Conservation (phyloP, 768 basidiomycete species). For the Auricularia cornea region DNA sequence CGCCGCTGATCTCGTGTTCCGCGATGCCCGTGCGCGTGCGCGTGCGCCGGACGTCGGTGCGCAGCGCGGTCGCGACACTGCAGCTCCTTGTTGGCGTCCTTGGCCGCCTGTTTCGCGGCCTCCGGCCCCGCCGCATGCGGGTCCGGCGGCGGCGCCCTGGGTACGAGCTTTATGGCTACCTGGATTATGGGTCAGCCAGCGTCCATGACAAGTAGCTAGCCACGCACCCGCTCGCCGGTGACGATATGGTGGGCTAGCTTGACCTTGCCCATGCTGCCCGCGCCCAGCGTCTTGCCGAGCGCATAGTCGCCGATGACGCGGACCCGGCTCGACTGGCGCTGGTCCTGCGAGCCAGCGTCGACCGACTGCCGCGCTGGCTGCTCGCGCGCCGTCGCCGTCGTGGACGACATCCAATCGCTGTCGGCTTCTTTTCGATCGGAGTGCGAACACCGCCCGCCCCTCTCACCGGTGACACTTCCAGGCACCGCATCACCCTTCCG, state of each 20-base stretch:
- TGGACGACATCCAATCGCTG: background rate
- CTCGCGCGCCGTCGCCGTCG: background rate
- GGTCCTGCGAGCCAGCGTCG: background rate
- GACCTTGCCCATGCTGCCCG: conserved; percentile 98
- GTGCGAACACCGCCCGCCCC: no score
- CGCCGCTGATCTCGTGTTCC: conserved; percentile 80
- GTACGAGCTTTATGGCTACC: conserved; percentile 99
- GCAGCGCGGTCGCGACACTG: conserved; percentile 67
- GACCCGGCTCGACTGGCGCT: conserved; percentile 1
- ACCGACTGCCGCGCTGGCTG: background rate
- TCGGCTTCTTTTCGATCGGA: no score
- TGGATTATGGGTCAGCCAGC: conserved; percentile 21
- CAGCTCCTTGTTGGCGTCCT: conserved; percentile 92
- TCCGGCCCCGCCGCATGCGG: conserved; percentile 36
- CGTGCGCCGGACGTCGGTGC: conserved; percentile 76
- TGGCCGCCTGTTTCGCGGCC: conserved; percentile 70
- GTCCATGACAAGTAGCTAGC: background rate
- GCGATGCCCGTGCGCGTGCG: conserved; percentile 93
- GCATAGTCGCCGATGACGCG: conserved; percentile 89
- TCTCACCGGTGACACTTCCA: no score
- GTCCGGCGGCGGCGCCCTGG: conserved; percentile 52
- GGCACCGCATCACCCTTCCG: no score
- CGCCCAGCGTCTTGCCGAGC: conserved; percentile 92
- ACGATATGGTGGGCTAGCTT: conserved; percentile 87
- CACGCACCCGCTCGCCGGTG: conserved; percentile 87